A percentile compares a stretch with the other conserved stretches of the same genome.
Evolutionary conservation across 1,139 yeast species (phyloP).

Genomic region (Meyerozyma athensensis): DNA sequence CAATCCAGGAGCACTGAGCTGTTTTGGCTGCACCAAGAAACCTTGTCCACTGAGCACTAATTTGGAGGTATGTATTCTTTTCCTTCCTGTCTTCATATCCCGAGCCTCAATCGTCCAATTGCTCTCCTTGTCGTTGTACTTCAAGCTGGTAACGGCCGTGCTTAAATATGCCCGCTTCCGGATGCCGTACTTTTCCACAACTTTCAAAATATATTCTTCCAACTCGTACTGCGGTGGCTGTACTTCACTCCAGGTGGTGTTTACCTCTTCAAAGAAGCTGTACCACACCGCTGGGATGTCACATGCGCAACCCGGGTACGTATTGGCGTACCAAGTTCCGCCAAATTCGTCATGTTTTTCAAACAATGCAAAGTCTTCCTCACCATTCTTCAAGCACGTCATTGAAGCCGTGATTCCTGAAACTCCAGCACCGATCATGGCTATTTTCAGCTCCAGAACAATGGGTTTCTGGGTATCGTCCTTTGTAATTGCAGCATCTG

Average conservation of each 20-base stretch:
- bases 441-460: constrained; percentile 8
- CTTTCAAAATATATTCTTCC: constrained; percentile 13
- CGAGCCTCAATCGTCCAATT: constrained; percentile 9
- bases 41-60: constrained; percentile 11
- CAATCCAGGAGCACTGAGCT: constrained; percentile 22
- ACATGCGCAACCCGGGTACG: constrained; percentile 15
- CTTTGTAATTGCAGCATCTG: constrained; percentile 8
- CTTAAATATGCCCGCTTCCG: not conserved
- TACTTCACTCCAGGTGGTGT: constrained; percentile 13
- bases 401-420: constrained; percentile 11
- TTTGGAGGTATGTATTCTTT: constrained; percentile 11
- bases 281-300: constrained; percentile 16
- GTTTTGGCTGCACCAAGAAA: constrained; percentile 11
- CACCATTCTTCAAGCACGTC: constrained; percentile 9
- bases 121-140: constrained; percentile 12
- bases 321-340: constrained; percentile 17
- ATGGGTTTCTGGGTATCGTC: constrained; percentile 8
- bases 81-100: constrained; percentile 9
- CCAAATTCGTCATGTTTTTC: constrained; percentile 14
- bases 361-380: constrained; percentile 12
- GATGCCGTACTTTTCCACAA: constrained; percentile 12
- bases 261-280: constrained; percentile 11
- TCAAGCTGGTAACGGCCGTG: constrained; percentile 10
- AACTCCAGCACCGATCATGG: constrained; percentile 14
- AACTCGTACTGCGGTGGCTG: constrained; percentile 15